Evolutionary conservation across 2,329 filamentous ascomycete species (phyloP).

Genomic region (Clathrospora elynae): DNA sequence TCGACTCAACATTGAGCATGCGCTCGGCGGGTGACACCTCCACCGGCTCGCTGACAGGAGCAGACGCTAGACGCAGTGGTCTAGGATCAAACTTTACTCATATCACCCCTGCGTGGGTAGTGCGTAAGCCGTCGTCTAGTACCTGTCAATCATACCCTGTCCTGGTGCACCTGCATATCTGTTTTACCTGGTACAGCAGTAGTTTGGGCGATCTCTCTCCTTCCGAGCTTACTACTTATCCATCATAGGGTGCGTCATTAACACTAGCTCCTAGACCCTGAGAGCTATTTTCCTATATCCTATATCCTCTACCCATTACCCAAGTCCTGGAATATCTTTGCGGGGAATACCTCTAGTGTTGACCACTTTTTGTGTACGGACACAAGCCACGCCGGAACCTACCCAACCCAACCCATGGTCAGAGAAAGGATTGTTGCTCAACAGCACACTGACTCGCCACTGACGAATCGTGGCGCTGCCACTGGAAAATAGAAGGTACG

Average conservation of each 20-base stretch:
- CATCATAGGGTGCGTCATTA: constrained; percentile 7
- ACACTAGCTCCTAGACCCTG: constrained; percentile 4
- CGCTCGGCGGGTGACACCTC: constrained; percentile 19
- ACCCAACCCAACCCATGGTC: constrained; percentile 3
- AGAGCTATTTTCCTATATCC: constrained; percentile 8
- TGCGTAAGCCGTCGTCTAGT: constrained; percentile 21
- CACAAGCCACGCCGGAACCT: constrained; percentile 6
- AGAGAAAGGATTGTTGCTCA: neutral
- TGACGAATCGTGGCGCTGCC: constrained; percentile 4
- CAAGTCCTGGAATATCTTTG: constrained; percentile 5
- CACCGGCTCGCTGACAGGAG: constrained; percentile 19
- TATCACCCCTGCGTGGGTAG: constrained; percentile 18
- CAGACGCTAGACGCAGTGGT: constrained; percentile 12
- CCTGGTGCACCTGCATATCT: constrained; percentile 22
- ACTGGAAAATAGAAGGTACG: constrained; percentile 8
- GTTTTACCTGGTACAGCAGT: constrained; percentile 22
- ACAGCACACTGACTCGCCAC: neutral
- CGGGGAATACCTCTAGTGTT: constrained; percentile 12
- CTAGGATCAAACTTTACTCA: constrained; percentile 16
- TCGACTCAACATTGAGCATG: constrained; percentile 8
- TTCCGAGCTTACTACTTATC: constrained; percentile 8
- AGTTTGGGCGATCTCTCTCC: constrained; percentile 21
- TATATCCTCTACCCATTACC: constrained; percentile 11
- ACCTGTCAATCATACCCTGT: constrained; percentile 22
- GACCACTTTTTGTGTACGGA: constrained; percentile 6